Evolutionary conservation across 2,329 filamentous ascomycete genomes (phyloP), one percentile per base, ranked within the genome.

Genomic region (Alternaria consortialis): DNA sequence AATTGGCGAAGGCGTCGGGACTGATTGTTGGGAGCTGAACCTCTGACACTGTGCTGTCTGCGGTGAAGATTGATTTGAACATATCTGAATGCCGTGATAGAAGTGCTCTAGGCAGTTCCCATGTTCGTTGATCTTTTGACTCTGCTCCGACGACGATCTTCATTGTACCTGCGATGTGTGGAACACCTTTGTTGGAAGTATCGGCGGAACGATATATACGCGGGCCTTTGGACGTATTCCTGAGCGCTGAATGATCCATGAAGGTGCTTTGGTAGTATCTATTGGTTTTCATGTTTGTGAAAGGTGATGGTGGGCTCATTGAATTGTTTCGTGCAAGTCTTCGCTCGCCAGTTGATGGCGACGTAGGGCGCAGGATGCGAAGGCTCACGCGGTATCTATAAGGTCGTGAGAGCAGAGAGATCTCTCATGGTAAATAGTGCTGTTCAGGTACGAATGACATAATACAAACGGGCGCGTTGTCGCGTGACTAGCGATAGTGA

Each of bases 1-100:
- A 69, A 56, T 69, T 64, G 9, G 66, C 54, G 36, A 71, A 70
- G 37, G 52, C 53, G 15, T 39, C 44, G 9, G 63, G 32, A 2
- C 50, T 23, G 17, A 56, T 47, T 25, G 44, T 12, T n/a, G 36
- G 29, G 3, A 69, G 46, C 1, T 27, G 12, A 15, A 54, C 7
- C 5, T 53, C 7, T 36, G 43, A 36, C 7, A 42, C 34, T 17
- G 4, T 50, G 23, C 17, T 7, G 23, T 36, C 17, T 20, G 36
- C n/a, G 37, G 29, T n/a, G 23, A 58, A 37, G 23, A 55, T 34
- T 2, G 29, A 32, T 29, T 57, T 56, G 43, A 67, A 51, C 50
- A 47, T 40, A 9, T 27, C 43, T 17, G 63, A 66, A 44, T 65
- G 58, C 5, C 42, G 56, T 17, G 40, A 34, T 29, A 72, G 47